Evolutionary conservation across 1,139 yeast species (phyloP).

Genomic region (Kazachstania sp.): DNA sequence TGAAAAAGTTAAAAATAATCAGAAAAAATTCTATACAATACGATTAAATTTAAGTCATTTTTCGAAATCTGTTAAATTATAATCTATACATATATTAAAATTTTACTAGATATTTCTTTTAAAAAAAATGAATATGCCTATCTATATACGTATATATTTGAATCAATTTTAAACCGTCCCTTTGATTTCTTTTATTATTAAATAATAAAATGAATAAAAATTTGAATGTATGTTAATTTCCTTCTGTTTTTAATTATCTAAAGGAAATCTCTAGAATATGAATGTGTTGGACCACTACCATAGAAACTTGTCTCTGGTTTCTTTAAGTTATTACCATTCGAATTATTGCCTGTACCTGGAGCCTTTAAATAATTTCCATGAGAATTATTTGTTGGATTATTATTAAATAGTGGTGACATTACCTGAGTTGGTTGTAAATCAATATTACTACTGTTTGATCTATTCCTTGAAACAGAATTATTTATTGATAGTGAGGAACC

Average conservation of each 20-base stretch:
- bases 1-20: too few species aligned
- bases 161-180: too few species aligned
- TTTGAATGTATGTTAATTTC: background rate
- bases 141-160: too few species aligned
- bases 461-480: background rate
- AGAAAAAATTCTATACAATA: too few species aligned
- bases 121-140: too few species aligned
- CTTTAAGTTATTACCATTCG: constrained; percentile 12
- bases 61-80: too few species aligned
- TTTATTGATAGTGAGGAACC: constrained; percentile 2
- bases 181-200: too few species aligned
- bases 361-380: constrained; percentile 2
- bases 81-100: too few species aligned
- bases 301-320: constrained; percentile 29
- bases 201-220: too few species aligned
- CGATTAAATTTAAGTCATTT: too few species aligned
- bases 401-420: constrained; percentile 29
- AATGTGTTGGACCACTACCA: constrained; percentile 8
- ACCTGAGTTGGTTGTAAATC: constrained; percentile 23
- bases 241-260: background rate
- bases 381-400: background rate
- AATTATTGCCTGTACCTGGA: background rate
- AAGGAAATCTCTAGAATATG: constrained; percentile 16
- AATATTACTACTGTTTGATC: constrained; percentile 9
- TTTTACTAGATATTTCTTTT: too few species aligned